Conservation (phyloP, 202 grass and related monocot genomes). For the Eragrostis tef region DNA sequence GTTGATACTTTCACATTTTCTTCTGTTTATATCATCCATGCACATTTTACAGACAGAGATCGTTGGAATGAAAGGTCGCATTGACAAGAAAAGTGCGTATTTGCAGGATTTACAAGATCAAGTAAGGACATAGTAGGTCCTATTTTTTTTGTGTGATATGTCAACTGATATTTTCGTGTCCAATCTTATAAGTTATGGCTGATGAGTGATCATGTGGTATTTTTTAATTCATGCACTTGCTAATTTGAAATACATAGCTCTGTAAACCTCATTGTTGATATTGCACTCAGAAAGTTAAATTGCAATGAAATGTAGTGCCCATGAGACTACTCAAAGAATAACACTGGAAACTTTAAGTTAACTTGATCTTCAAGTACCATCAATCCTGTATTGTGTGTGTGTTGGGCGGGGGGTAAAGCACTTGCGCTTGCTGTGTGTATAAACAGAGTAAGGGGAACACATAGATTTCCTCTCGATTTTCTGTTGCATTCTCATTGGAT, state of each 20-base stretch:
- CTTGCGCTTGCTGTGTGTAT: not conserved
- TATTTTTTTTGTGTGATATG: constrained; percentile 21
- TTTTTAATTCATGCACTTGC: constrained; percentile 9
- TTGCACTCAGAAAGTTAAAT: constrained; percentile 1
- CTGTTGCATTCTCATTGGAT: not conserved
- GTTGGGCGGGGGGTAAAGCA: no score
- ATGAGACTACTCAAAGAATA: not conserved
- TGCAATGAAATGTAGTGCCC: not conserved
- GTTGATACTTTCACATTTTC: constrained; percentile 5
- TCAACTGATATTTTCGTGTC: constrained; percentile 30
- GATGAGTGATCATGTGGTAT: not conserved
- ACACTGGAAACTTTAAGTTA: not conserved
- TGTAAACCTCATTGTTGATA: constrained; percentile 1
- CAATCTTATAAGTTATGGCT: constrained; percentile 17
- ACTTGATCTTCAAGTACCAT: not conserved
- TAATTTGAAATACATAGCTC: constrained; percentile 1
- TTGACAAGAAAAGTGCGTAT: constrained; percentile 94
- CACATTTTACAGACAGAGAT: constrained; percentile 68
- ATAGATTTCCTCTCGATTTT: not conserved
- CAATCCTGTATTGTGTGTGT: not conserved
- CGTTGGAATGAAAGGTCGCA: constrained; percentile 67
- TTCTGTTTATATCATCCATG: constrained; percentile 12
- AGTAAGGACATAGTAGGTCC: constrained; percentile 56
- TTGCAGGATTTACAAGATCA: constrained; percentile 95
- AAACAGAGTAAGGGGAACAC: not conserved